Evolutionary conservation across 345 rosid genomes (phyloP), one percentile per base, ranked within the genome.

Genomic region (Lenwebbia sp.): DNA sequence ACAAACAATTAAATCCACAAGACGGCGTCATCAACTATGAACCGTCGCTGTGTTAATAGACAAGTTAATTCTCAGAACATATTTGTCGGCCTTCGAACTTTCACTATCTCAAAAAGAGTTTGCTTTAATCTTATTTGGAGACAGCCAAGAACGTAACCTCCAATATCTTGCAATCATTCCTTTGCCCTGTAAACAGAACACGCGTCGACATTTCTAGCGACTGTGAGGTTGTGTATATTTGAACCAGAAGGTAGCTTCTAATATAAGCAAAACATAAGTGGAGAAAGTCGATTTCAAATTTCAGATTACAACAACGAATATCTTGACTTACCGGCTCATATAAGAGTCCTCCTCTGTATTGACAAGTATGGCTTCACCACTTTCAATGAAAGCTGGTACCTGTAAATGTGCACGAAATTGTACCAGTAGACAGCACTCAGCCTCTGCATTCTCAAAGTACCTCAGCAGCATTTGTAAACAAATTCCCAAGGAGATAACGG

Each of bases 351-450:
- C 98, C n/a, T 90, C 93, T 5, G 98, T 92, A 89, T 92, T 92
- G 85, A 97, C 91, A 86, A 95, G 90, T 84, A 97, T 92, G 89
- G 88, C 93, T 89, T 96, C 98, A 7, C 97, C 99, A 52, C 84
- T 87, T 84, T 93, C 94, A 54, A 96, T 92, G 92, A 93, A 96
- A 54, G 96, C 75, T 19, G 98, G 98, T 85, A 95, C 96, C 99
- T 96, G 92, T 55, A 55, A 65, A 58, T 22, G 41, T 30, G 54
- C 52, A 13, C 19, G 22, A 47, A 62, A 8, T 75, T 70, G 50
- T 65, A 30, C 21, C 82, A 47, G 44, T 3, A 33, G 44, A 70
- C 47, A 33, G 78, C 22, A 44, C 41, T 70, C 47, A 70, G 25
- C 37, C 47, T 65, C 44, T 82, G 55, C 55, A 50, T 49, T 82